Conservation (phyloP, 495 filamentous ascomycete species). For the Bacidia rubella region DNA sequence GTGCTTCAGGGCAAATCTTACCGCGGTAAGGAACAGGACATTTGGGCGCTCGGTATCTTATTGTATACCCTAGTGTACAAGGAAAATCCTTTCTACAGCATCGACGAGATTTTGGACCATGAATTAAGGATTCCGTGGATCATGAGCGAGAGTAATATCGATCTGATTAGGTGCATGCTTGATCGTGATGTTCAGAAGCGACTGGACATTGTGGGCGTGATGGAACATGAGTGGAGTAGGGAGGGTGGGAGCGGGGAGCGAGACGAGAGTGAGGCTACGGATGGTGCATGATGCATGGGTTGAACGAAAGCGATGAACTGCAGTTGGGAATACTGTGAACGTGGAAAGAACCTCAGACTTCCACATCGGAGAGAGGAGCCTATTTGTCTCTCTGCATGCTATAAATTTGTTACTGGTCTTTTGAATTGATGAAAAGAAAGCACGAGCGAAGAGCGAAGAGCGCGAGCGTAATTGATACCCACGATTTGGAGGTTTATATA, state of each 20-base stretch:
- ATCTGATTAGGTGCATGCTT: slow-evolving; percentile 81
- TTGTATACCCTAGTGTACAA: slow-evolving; percentile 99
- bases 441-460: no score
- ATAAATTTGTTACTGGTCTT: no score
- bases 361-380: no score
- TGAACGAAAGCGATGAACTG: background rate
- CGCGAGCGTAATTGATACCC: background rate
- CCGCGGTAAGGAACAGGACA: slow-evolving; percentile 90
- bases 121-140: slow-evolving; percentile 84
- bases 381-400: no score
- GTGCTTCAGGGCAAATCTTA: slow-evolving; percentile 90
- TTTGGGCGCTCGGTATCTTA: slow-evolving; percentile 96
- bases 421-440: no score
- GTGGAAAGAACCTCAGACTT: no score
- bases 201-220: slow-evolving; percentile 67
- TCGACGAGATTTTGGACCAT: slow-evolving; percentile 98
- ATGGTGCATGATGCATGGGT: background rate
- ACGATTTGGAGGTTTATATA: background rate
- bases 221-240: slow-evolving; percentile 68
- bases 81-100: slow-evolving; percentile 98
- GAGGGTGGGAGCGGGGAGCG: background rate
- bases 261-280: background rate
- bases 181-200: slow-evolving; percentile 74
- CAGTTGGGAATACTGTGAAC: background rate
- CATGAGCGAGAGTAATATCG: slow-evolving; percentile 81